Conservation (phyloP, 208 protist genomes). For the Angomonas ambiguus region DNA sequence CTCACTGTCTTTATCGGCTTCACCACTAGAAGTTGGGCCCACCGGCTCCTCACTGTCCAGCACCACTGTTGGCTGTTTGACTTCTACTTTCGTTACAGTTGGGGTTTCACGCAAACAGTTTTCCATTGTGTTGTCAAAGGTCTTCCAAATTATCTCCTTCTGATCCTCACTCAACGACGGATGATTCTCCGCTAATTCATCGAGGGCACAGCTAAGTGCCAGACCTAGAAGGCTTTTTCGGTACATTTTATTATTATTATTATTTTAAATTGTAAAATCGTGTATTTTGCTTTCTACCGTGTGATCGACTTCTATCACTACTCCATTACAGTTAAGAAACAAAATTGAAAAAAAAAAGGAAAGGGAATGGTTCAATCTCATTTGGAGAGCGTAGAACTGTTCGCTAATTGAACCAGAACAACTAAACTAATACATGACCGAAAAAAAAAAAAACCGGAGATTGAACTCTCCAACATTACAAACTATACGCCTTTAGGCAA, state of each 20-base stretch:
- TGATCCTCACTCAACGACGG: conserved; percentile 44
- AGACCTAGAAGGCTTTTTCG: conserved; percentile 62
- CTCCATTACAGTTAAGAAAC: too few relatives aligned
- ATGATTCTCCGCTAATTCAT: conserved; percentile 43
- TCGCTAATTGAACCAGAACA: background rate
- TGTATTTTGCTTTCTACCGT: background rate
- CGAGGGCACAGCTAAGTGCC: conserved; percentile 62
- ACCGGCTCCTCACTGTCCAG: background rate
- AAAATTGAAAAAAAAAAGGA: conserved; percentile 7
- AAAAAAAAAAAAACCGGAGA: background rate
- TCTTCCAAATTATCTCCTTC: conserved; percentile 64
- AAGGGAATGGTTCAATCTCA: background rate
- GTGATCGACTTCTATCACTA: too few relatives aligned
- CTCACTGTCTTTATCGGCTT: conserved; percentile 10
- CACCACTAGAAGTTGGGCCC: background rate
- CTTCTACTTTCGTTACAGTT: conserved; percentile 41
- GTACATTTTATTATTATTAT: conserved; percentile 42
- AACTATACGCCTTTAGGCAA: conserved; percentile 30
- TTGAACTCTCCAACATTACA: conserved; percentile 7
- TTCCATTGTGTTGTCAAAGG: conserved; percentile 78
- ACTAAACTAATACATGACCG: background rate
- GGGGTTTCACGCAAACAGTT: conserved; percentile 52
- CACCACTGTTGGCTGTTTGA: conserved; percentile 33
- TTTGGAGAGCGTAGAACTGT: too few relatives aligned
- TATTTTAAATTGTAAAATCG: background rate